A percentile compares a stretch with the other conserved stretches of the same genome.
phyloP scores from a whole-genome alignment of 441 rosid genomes.

The Arabidopsis hybrid region DNA sequence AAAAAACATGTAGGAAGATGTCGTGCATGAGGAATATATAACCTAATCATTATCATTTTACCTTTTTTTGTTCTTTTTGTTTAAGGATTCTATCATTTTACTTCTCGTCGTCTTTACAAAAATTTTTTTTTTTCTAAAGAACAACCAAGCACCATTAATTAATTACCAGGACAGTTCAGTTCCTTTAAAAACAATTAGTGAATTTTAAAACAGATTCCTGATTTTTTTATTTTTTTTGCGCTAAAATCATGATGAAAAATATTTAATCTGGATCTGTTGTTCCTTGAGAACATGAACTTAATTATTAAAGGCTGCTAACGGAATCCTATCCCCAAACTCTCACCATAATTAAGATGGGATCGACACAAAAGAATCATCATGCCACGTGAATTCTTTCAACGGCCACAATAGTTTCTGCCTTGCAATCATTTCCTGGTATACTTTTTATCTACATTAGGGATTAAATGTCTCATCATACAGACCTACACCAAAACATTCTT shows the following conservation, averaged over 20 bases:
- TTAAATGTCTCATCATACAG: neutral
- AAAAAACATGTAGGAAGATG: neutral
- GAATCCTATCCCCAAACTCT: slow-evolving; percentile 23
- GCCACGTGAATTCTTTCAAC: neutral
- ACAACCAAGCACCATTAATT: neutral
- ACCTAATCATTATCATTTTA: neutral
- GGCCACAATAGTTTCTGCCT: neutral
- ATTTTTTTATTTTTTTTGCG: neutral
- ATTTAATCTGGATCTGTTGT: neutral
- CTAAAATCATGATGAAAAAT: neutral
- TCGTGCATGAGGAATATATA: neutral
- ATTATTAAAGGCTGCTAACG: slow-evolving; percentile 1
- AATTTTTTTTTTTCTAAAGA: neutral
- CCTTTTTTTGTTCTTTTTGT: neutral
- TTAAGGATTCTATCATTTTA: neutral
- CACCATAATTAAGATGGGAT: neutral
- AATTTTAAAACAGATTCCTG: neutral
- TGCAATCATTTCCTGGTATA: neutral
- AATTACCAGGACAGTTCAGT: neutral
- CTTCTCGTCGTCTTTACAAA: neutral
- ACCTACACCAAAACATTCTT: too few relatives aligned
- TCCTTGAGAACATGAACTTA: neutral
- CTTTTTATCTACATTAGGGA: neutral
- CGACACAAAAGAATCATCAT: slow-evolving; percentile 1
- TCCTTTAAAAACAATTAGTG: neutral